Conservation (phyloP, 2,329 filamentous ascomycete species). For the Chalaropsis thielavioides region DNA sequence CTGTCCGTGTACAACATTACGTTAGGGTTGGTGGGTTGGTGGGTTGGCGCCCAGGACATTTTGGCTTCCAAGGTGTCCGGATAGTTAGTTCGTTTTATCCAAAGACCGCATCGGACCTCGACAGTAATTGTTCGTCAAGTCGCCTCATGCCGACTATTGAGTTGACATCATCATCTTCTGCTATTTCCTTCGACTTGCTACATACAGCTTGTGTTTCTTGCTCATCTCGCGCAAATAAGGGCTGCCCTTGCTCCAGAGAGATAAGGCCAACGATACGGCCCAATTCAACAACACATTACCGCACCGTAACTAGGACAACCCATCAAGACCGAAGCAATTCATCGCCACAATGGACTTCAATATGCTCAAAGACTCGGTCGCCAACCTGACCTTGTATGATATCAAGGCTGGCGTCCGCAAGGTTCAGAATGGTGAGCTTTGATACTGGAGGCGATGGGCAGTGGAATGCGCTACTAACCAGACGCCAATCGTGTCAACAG, state of each 20-base stretch:
- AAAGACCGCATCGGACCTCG: background rate
- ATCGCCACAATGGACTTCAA: constrained; percentile 61
- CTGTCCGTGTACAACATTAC: background rate
- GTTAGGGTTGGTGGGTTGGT: background rate
- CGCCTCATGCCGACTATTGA: background rate
- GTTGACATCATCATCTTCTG: background rate
- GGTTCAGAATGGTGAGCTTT: constrained; percentile 75
- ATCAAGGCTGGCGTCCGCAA: constrained; percentile 89
- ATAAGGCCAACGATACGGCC: background rate
- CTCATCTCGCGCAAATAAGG: background rate
- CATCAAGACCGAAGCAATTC: background rate
- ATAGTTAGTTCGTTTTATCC: background rate
- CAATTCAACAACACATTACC: background rate
- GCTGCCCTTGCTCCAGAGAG: background rate
- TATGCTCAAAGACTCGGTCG: constrained; percentile 71
- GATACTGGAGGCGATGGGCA: background rate
- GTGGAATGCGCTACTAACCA: constrained; percentile 22
- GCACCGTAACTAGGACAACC: background rate
- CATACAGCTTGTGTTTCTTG: background rate
- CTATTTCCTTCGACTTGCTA: background rate
- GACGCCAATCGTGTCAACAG: constrained; percentile 31
- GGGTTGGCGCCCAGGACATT: background rate
- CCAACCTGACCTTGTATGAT: constrained; percentile 87
- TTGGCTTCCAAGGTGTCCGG: background rate
- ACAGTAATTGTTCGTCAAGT: background rate